Percentiles rank a stretch among this genome's conserved stretches.
phyloP scores from a whole-genome alignment of 768 basidiomycete genomes.

The Porpolomopsis calyptriformis region DNA sequence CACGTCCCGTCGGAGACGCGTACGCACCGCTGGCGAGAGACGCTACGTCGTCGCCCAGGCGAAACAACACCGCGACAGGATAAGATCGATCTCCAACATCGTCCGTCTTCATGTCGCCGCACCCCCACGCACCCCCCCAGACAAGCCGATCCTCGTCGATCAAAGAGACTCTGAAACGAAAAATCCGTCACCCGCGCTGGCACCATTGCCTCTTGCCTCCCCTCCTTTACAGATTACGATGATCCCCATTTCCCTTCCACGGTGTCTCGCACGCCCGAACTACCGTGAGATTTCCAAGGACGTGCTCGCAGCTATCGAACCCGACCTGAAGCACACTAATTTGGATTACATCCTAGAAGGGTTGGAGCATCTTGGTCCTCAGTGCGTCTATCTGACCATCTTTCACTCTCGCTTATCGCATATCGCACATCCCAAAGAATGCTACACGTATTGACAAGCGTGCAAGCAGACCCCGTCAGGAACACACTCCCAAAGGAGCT shows the following conservation, averaged over 20 bases:
- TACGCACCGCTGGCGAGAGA: conserved; percentile 20
- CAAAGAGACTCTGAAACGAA: conserved; percentile 28
- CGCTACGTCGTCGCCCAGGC: conserved; percentile 30
- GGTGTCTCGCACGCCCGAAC: conserved; percentile 41
- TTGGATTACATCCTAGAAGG: conserved; percentile 44
- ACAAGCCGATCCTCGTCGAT: no score
- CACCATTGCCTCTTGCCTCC: conserved; percentile 9
- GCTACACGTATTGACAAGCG: conserved; percentile 29
- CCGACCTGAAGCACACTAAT: conserved; percentile 36
- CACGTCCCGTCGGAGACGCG: conserved; percentile 31
- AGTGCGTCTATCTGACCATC: conserved; percentile 23
- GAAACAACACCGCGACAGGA: conserved; percentile 22
- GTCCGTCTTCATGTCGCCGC: conserved; percentile 20
- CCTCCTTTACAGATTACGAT: conserved; percentile 17
- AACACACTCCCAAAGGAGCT: conserved; percentile 34
- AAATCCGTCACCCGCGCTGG: conserved; percentile 13
- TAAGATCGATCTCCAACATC: conserved; percentile 15
- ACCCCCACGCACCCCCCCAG: neutral
- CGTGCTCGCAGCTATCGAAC: conserved; percentile 39
- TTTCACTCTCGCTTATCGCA: conserved; percentile 1
- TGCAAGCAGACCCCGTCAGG: conserved; percentile 22
- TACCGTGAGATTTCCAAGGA: conserved; percentile 37
- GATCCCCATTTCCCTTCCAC: conserved; percentile 33
- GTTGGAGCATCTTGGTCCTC: conserved; percentile 33
- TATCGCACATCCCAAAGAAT: conserved; percentile 18